Evolutionary conservation across 2,329 filamentous ascomycete species (phyloP), one percentile per base, ranked within the genome.

Genomic region (Nemania sp.): DNA sequence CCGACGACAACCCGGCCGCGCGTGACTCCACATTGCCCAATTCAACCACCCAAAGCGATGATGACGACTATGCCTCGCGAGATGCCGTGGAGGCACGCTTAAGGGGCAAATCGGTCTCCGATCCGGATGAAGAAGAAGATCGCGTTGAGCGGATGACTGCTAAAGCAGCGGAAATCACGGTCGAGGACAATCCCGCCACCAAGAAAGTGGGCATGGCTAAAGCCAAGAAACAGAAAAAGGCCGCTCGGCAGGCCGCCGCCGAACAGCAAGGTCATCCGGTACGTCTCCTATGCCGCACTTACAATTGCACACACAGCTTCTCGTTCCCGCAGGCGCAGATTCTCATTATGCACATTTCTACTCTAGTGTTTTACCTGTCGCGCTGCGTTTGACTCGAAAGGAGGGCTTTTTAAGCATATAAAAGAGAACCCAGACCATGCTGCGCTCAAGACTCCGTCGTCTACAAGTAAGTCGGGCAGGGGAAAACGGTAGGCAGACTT

Each of bases 351-450:
- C 34, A 21, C 2, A 21, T 43, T 12, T 34, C 52, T 51, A 2
- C 49, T 40, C 79, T 74, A 74, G 81, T 84, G 82, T 66, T 70
- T 74, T 25, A 73, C 78, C 15, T 86, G 83, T 66, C 71, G 75
- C 2, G 75, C 76, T 59, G 64, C 60, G 1, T 86, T 84, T 57
- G 65, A 84, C 0, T 91, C 89, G 1, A 88, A 87, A 67, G 89
- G 85, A 5, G 87, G 86, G 66, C 76, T 96, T 17, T 94, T 94
- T 72, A 79, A 83, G 54, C 92, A 96, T 73, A 81, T 95, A 59
- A 84, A 86, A 63, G 83, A 58, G 17, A 55, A 87, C 10, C 76
- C 84, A 17, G 78, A 78, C 10, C 90, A 95, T 76, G 89, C 88
- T 5, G 83, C 86, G 32, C 78, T 79, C 2, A 72, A 78, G 25